These are phyloP conservation scores for Eucalyptus erythrocorys DNA, from an alignment of 345 rosid species.

Conservation along the genomic window DNA sequence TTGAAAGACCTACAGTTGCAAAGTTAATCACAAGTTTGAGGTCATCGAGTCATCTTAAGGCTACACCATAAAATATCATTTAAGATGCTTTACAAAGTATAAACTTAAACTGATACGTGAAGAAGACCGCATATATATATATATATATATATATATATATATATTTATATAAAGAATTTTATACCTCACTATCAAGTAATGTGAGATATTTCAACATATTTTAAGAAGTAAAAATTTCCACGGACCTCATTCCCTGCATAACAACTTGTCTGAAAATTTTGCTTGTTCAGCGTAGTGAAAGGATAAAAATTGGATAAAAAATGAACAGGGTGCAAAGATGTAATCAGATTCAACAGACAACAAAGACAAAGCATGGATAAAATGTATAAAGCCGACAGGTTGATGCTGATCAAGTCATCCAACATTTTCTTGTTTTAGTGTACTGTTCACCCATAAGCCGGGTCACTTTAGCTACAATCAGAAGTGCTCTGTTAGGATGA, in stretches of 20 bases:
- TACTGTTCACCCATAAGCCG: not conserved
- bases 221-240: not conserved
- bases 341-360: not conserved
- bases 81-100: not conserved
- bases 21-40: not conserved
- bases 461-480: not conserved
- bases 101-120: not conserved
- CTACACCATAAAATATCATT: not conserved
- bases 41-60: not conserved
- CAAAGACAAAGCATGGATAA: not conserved
- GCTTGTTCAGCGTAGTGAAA: not conserved
- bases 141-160: too few species aligned
- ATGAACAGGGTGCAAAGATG: not conserved
- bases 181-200: not conserved
- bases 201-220: not conserved
- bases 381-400: not conserved
- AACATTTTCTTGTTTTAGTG: not conserved
- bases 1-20: not conserved
- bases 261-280: not conserved
- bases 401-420: not conserved
- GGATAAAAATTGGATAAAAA: not conserved
- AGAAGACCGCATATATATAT: not conserved
- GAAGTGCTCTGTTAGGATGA: not conserved
- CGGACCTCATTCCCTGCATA: not conserved
- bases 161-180: too few species aligned